A percentile compares a stretch with the other conserved stretches of the same genome.
Conservation (phyloP, 495 filamentous ascomycete species). For the Pseudoneurospora amorphoporcata region DNA sequence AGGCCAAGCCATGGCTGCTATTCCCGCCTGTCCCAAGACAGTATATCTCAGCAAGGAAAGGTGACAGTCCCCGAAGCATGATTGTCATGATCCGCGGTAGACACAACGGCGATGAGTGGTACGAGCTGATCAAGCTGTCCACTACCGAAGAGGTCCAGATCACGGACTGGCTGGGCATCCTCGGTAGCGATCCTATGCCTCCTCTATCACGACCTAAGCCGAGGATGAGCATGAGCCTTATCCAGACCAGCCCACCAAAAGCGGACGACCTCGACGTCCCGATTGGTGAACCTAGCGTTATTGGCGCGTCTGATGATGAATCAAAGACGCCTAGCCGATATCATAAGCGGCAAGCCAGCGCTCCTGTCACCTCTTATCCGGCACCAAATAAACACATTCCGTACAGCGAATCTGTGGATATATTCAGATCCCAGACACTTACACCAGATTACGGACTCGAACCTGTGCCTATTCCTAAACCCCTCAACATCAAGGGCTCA, state of each 20-base stretch:
- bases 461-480: slow-evolving; percentile 41
- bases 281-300: slow-evolving; percentile 54
- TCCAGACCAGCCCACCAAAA: slow-evolving; percentile 34
- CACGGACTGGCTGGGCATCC: slow-evolving; percentile 77
- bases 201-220: slow-evolving; percentile 39
- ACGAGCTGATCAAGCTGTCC: slow-evolving; percentile 64
- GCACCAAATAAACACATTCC: slow-evolving; percentile 35
- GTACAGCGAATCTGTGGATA: slow-evolving; percentile 1
- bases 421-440: neutral
- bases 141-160: slow-evolving; percentile 63
- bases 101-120: slow-evolving; percentile 56
- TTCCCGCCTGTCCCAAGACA: slow-evolving; percentile 69
- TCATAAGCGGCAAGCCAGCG: slow-evolving; percentile 9
- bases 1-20: slow-evolving; percentile 67
- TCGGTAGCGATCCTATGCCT: slow-evolving; percentile 67
- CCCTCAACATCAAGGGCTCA: slow-evolving; percentile 36
- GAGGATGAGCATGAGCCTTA: slow-evolving; percentile 18
- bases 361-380: slow-evolving; percentile 19
- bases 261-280: slow-evolving; percentile 55
- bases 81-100: slow-evolving; percentile 75
- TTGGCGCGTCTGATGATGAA: slow-evolving; percentile 5
- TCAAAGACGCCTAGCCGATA: slow-evolving; percentile 19
- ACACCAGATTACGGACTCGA: slow-evolving; percentile 5
- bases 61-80: slow-evolving; percentile 58
- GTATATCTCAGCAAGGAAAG: slow-evolving; percentile 68